Percentiles rank a stretch among this genome's conserved stretches.
These are phyloP conservation scores for Pycnococcus provasolii DNA, from an alignment of 139 green algal genomes.

Conservation along the genomic window DNA sequence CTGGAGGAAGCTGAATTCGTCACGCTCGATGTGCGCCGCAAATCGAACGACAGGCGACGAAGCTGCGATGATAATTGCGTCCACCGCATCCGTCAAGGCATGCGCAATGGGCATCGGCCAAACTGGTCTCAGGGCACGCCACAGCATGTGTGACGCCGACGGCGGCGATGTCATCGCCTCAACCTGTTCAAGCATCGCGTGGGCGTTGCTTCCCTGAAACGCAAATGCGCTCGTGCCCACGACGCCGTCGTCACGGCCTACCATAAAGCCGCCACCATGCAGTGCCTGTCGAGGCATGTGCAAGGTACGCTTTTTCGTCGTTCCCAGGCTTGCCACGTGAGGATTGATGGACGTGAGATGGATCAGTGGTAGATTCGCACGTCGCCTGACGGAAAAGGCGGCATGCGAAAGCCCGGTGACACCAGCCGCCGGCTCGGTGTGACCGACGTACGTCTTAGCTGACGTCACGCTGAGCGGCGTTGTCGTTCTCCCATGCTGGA, in stretches of 20 bases:
- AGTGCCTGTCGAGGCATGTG: too few species aligned
- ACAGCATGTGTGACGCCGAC: too few species aligned
- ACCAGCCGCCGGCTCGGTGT: conserved; percentile 20
- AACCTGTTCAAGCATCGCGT: conserved; percentile 17
- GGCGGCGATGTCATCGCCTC: too few species aligned
- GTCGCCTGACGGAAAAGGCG: neutral
- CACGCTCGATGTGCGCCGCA: too few species aligned
- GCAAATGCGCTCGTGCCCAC: conserved; percentile 62
- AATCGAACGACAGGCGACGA: too few species aligned
- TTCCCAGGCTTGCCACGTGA: neutral
- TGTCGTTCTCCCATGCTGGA: neutral
- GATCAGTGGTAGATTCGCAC: neutral
- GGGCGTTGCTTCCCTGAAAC: conserved; percentile 72
- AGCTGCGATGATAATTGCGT: too few species aligned
- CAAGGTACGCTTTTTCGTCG: too few species aligned
- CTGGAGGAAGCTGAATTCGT: conserved; percentile 22
- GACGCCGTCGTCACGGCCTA: neutral
- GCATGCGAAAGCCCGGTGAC: conserved; percentile 22
- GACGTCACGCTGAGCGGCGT: conserved; percentile 22
- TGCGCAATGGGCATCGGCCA: too few species aligned
- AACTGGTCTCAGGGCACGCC: too few species aligned
- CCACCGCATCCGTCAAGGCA: too few species aligned
- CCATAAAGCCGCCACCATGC: too few species aligned
- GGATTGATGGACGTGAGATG: neutral
- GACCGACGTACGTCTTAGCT: conserved; percentile 21